Conservation (phyloP, 1,284 basidiomycete species). For the Trametes sp. region DNA sequence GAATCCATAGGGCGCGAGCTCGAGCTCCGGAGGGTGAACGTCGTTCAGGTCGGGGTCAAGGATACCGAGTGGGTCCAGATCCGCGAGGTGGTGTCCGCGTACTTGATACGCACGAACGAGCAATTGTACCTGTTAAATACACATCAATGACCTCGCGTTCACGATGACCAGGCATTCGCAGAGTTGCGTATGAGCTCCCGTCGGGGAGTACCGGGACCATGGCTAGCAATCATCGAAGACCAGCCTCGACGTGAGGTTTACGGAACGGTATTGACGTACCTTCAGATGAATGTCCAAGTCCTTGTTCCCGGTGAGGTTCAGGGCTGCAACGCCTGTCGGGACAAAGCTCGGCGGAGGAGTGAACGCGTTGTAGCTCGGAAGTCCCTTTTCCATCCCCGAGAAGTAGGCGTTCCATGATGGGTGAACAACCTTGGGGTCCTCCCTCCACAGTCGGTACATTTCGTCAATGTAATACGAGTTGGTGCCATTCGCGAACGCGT, state of each 20-base stretch:
- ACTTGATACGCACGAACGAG: conserved; percentile 99
- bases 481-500: conserved; percentile 88
- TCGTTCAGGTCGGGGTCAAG: conserved; percentile 86
- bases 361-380: conserved; percentile 89
- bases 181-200: too few relatives aligned
- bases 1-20: conserved; percentile 94
- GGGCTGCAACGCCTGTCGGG: conserved; percentile 80
- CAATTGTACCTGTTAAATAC: conserved; percentile 81
- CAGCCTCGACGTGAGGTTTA: too few relatives aligned
- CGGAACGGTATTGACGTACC: conserved; percentile 52
- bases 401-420: conserved; percentile 97
- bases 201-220: too few relatives aligned
- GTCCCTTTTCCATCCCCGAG: conserved; percentile 89
- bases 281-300: conserved; percentile 96
- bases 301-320: conserved; percentile 74
- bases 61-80: conserved; percentile 95
- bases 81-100: conserved; percentile 95
- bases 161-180: too few relatives aligned
- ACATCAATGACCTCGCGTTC: background rate
- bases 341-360: conserved; percentile 80
- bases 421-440: conserved; percentile 93
- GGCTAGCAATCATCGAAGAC: too few relatives aligned
- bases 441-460: conserved; percentile 92
- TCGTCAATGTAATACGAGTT: conserved; percentile 97
- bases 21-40: conserved; percentile 84